Evolutionary conservation across 306 rosid species (phyloP), one percentile per base, ranked within the genome.

Genomic region (Rosa lucieae): DNA sequence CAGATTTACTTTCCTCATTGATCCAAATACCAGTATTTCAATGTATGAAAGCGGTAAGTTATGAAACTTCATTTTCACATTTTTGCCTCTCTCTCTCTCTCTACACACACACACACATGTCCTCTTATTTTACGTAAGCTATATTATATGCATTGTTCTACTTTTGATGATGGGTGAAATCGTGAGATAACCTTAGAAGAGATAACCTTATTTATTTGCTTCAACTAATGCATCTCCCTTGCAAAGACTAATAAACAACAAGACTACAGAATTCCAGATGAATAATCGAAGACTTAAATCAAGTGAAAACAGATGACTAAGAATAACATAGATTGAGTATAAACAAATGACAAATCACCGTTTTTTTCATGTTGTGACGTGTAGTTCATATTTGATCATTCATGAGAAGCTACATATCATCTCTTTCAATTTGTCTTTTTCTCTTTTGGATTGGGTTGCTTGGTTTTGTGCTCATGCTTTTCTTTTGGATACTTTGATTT

Each of bases 1-100:
- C 89, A 94, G 98, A 90, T 92, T 94, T 88, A 97, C 98, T 76
- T 94, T 89, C 84, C 93, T 94, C 78, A 63, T 92, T 52, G 98
- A 94, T 85, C 89, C 84, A 84, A 88, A 79, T 70, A 87, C 76
- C 43, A 89, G 90, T 44, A 79, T 83, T 87, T 84, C 96, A 56
- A 82, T 92, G 85, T 90, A 94, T 75, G 97, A 94, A 89, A 94
- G 98, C 55, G 91, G 98, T 94, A 84, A 84, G 97, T 80, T 66
- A 68, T 68, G 67, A 47, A 40, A 55, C 53, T 62, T 51, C 39
- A 67, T 73, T 55, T 18, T 48, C 67, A 70, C 75, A 52, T 9
- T 8, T 39, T 42, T 55, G 2, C 9, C 67, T 26, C 46, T 46
- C 29, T 59, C 56, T 68, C 73, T 68, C 73, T 68, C 35, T 68